Base-by-base conservation (phyloP, 805 yeast genomes). In the Yarrowia osloensis region DNA sequence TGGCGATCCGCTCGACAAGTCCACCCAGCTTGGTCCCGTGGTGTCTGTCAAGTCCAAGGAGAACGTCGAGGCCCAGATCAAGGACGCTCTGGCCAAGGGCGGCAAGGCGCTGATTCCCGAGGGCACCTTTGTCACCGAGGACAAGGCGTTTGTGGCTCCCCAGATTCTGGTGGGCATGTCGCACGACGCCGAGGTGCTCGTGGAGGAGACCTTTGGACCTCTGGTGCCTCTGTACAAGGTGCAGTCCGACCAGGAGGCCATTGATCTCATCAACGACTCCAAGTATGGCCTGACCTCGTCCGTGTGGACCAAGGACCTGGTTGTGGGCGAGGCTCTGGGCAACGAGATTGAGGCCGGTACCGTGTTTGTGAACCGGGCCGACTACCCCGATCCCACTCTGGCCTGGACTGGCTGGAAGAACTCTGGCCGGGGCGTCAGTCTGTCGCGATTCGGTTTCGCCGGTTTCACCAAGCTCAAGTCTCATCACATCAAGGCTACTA, bases 151-250 rank as follows among this genome's bases (percentile, higher is more conserved):
- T 74, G 81, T 89, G 65, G 82, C 82, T 68, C 97, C 97, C 76
- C 90, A 96, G 62, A 84, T 91, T 71, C 88, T 91, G 74, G 88
- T 87, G 70, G 91, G 89, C 74, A 91, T 90, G 70, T 83, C 81
- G 19, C 89, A 86, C 74, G 79, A 84, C 72, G 57, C 67, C 8
- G 78, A 80, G 72, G 84, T 91, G 73, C 90, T 89, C 69, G 82
- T 81, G 72, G 96, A 90, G 74, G 97, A 91, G 81, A 89, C 92
- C 71, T 91, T 91, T 73, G 97, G 97, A 68, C 97, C 97, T 26
- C 91, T 91, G 69, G 86, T 89, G 70, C 87, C 95, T 47, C 84
- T 90, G 67, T 80, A 88, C 74, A 88, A 89, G 78, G 91, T 91
- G 76, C 81, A 80, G 72, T 82, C 89, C 61, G 84, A 85, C 70